Evolutionary conservation across 192 early-diverging fungal genomes (phyloP).

Genomic region (Coemansia aciculifera): DNA sequence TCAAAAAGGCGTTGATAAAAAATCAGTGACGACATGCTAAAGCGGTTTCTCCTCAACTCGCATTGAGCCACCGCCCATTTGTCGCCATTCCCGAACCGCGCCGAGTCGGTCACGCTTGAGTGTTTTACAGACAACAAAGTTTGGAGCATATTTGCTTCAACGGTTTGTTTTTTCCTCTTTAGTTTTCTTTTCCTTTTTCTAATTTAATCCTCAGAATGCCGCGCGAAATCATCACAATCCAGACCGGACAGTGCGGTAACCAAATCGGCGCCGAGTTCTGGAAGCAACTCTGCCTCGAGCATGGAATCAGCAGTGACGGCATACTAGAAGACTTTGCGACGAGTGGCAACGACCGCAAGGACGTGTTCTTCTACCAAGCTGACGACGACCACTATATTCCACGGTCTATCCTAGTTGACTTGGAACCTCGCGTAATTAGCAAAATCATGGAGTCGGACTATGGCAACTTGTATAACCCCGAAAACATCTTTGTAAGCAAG

Average conservation of each 20-base stretch:
- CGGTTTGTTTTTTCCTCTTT: background rate
- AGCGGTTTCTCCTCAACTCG: background rate
- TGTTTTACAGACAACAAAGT: slow-evolving; percentile 2
- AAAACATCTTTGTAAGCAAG: slow-evolving; percentile 96
- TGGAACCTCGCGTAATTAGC: slow-evolving; percentile 96
- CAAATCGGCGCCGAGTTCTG: slow-evolving; percentile 94
- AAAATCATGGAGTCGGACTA: slow-evolving; percentile 63
- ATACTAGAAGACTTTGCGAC: slow-evolving; percentile 65
- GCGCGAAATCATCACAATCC: slow-evolving; percentile 93
- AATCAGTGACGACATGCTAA: background rate
- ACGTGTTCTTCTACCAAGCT: slow-evolving; percentile 98
- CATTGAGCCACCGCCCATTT: no score
- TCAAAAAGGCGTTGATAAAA: background rate
- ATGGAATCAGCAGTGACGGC: slow-evolving; percentile 83
- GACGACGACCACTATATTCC: slow-evolving; percentile 72
- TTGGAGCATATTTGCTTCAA: background rate
- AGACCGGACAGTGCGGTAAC: slow-evolving; percentile 95
- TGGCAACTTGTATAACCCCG: slow-evolving; percentile 89
- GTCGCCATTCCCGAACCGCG: background rate
- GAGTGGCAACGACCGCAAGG: slow-evolving; percentile 87
- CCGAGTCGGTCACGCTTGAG: background rate
- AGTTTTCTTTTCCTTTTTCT: slow-evolving; percentile 2
- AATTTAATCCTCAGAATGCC: slow-evolving; percentile 1
- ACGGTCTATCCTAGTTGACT: slow-evolving; percentile 90
- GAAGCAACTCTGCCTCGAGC: slow-evolving; percentile 90